Conservation (phyloP, 2,329 filamentous ascomycete genomes). For the Hypoxylon sp. region DNA sequence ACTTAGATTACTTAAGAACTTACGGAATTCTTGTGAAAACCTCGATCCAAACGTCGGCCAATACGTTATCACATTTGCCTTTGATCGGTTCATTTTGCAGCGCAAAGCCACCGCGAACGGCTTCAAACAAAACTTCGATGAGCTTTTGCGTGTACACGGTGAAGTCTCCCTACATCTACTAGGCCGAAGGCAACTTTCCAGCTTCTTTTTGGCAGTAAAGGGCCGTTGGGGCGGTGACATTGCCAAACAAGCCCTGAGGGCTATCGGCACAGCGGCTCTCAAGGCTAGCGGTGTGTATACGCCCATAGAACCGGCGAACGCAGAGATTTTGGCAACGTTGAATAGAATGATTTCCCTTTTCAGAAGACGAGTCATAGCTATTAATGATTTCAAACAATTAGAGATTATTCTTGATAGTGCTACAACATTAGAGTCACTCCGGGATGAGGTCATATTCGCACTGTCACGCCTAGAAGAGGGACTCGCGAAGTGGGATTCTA, state of each 20-base stretch:
- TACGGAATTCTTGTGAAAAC: slow-evolving; percentile 7
- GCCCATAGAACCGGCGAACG: slow-evolving; percentile 19
- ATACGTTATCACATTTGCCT: slow-evolving; percentile 26
- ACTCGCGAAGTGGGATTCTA: slow-evolving; percentile 20
- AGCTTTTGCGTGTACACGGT: slow-evolving; percentile 17
- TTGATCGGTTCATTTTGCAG: slow-evolving; percentile 33
- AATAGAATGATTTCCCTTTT: slow-evolving; percentile 29
- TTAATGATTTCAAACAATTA: slow-evolving; percentile 31
- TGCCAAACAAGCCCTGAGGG: slow-evolving; percentile 8
- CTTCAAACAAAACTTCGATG: slow-evolving; percentile 20
- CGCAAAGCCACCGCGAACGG: slow-evolving; percentile 19
- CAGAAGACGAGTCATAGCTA: not conserved
- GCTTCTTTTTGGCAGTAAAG: slow-evolving; percentile 10
- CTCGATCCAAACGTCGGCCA: slow-evolving; percentile 20
- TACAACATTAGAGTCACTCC: slow-evolving; percentile 7
- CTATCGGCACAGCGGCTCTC: slow-evolving; percentile 20
- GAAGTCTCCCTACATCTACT: slow-evolving; percentile 13
- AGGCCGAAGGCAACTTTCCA: slow-evolving; percentile 19
- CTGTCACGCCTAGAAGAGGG: slow-evolving; percentile 19
- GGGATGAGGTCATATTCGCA: slow-evolving; percentile 13
- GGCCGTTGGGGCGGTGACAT: slow-evolving; percentile 35
- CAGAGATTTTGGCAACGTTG: slow-evolving; percentile 24
- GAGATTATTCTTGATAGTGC: slow-evolving; percentile 25
- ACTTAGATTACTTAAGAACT: slow-evolving; percentile 13
- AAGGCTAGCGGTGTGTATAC: slow-evolving; percentile 22